phyloP scores from a whole-genome alignment of 768 basidiomycete genomes.

The Podaxis carcinomalis region DNA sequence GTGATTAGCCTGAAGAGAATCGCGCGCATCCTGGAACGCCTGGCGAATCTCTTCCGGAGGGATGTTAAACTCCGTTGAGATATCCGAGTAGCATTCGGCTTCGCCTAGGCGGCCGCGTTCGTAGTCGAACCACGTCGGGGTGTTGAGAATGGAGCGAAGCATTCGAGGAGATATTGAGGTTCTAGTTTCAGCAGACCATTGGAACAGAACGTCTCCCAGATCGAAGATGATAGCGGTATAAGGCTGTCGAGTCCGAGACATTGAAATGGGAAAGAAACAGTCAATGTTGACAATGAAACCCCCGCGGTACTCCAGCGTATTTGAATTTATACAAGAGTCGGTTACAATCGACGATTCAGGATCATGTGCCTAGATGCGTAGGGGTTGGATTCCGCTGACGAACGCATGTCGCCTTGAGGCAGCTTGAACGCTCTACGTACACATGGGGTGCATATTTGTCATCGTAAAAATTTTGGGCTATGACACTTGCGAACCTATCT shows the following conservation, averaged over 20 bases:
- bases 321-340: constrained; percentile 6
- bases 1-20: constrained; percentile 40
- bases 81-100: constrained; percentile 36
- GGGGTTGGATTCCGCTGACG: neutral
- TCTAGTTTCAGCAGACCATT: constrained; percentile 44
- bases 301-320: neutral
- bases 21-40: constrained; percentile 44
- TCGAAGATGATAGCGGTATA: constrained; percentile 44
- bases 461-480: constrained; percentile 4
- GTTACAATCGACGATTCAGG: neutral
- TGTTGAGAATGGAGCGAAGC: constrained; percentile 38
- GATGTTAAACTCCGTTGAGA: constrained; percentile 36
- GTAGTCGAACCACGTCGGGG: constrained; percentile 49
- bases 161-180: constrained; percentile 37
- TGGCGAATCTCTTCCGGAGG: constrained; percentile 33
- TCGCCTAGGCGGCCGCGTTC: constrained; percentile 44
- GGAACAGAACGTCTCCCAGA: constrained; percentile 53
- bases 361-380: constrained; percentile 8
- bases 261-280: neutral
- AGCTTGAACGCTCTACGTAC: neutral
- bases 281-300: neutral
- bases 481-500: neutral
- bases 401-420: neutral
- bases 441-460: neutral
- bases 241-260: neutral